A percentile compares a stretch with the other conserved stretches of the same genome.
These are phyloP conservation scores for Aspergillaceae sp. DNA, from an alignment of 2,329 filamentous ascomycete genomes.

Conservation along the genomic window DNA sequence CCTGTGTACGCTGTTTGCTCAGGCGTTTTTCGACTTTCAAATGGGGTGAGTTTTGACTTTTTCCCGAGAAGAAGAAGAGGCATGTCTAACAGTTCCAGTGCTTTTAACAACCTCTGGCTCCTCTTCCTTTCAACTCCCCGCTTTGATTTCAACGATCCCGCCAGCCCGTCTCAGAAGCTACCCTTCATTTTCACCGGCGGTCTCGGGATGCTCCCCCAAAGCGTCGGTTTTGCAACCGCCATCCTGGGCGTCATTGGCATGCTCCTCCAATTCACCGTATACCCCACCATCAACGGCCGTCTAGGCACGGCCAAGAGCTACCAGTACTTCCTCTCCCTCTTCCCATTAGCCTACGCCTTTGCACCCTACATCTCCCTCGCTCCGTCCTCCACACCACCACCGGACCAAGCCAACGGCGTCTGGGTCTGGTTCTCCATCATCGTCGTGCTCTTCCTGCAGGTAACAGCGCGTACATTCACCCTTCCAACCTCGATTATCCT, in stretches of 20 bases:
- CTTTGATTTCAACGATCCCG: slow-evolving; percentile 34
- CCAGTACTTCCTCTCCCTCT: slow-evolving; percentile 58
- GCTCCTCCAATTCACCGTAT: slow-evolving; percentile 59
- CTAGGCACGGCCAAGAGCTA: slow-evolving; percentile 62
- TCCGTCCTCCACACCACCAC: slow-evolving; percentile 44
- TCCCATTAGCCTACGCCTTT: slow-evolving; percentile 63
- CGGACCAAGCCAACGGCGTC: slow-evolving; percentile 30
- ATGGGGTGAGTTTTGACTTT: slow-evolving; percentile 35
- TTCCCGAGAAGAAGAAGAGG: background rate
- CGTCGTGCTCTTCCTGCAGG: slow-evolving; percentile 58
- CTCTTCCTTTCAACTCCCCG: slow-evolving; percentile 69
- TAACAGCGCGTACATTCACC: slow-evolving; percentile 62
- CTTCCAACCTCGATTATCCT: slow-evolving; percentile 52
- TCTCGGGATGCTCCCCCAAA: slow-evolving; percentile 59
- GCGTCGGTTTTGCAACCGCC: slow-evolving; percentile 66
- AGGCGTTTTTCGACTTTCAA: slow-evolving; percentile 65
- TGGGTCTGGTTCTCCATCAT: slow-evolving; percentile 59
- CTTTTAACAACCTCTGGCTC: slow-evolving; percentile 69
- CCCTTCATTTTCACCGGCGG: slow-evolving; percentile 60
- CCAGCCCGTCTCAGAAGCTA: slow-evolving; percentile 35
- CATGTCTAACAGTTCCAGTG: slow-evolving; percentile 35
- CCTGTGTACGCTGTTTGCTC: slow-evolving; percentile 50
- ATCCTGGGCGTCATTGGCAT: slow-evolving; percentile 68
- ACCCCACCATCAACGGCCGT: slow-evolving; percentile 57
- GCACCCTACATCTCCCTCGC: slow-evolving; percentile 64